Evolutionary conservation across 345 rosid genomes (phyloP).

Genomic region (Excoecaria agallocha): DNA sequence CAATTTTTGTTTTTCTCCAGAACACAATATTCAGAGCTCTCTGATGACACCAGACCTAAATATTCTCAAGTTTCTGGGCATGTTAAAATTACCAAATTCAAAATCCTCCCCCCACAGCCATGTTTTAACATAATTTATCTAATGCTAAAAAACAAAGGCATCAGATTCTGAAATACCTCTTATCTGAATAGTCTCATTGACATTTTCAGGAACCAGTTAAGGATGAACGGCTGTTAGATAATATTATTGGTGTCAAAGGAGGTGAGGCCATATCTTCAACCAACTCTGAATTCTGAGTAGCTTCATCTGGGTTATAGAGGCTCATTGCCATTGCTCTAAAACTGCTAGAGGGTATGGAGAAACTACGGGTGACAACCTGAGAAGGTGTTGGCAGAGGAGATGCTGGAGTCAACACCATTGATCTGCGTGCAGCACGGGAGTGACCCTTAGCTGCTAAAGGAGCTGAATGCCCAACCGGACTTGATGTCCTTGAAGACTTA

Average conservation of each 20-base stretch:
- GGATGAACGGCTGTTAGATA: conserved; percentile 28
- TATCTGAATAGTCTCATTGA: conserved; percentile 27
- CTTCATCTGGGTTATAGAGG: conserved; percentile 33
- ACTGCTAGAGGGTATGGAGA: conserved; percentile 30
- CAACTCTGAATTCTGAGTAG: conserved; percentile 37
- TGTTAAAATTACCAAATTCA: not conserved
- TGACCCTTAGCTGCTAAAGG: conserved; percentile 19
- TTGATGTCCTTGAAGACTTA: conserved; percentile 18
- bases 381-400: conserved; percentile 32
- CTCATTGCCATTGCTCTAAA: conserved; percentile 32
- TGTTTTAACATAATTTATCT: not conserved
- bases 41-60: not conserved
- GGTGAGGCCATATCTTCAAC: conserved; percentile 54
- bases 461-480: conserved; percentile 31
- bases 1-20: not conserved
- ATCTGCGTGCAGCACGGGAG: conserved; percentile 14
- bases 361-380: conserved; percentile 29
- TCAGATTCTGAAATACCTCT: conserved; percentile 39
- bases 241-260: conserved; percentile 63
- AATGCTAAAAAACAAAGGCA: conserved; percentile 13
- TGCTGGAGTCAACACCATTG: conserved; percentile 7
- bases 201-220: conserved; percentile 16
- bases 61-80: not conserved
- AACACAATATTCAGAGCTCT: not conserved
- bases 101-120: not conserved